Evolutionary conservation across 805 yeast species (phyloP), one percentile per base, ranked within the genome.

Genomic region (Candida easanensis): DNA sequence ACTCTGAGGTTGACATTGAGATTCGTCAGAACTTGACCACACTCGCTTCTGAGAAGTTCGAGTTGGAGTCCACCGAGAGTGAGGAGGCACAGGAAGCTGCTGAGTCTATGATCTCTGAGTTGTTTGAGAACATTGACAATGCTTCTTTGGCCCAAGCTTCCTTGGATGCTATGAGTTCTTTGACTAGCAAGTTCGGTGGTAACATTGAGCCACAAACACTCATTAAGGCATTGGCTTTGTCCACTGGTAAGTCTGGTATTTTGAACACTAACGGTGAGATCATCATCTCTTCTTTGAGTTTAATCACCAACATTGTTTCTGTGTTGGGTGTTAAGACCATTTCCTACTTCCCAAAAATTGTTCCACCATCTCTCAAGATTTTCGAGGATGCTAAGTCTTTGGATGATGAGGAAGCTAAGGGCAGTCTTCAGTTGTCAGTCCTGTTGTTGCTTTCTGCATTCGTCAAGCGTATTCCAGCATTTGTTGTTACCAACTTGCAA

Each of bases 251-350:
- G 2, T 52, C 62, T 38, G 88, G 91, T 21, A 64, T 89, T 41
- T 63, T 72, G 48, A 76, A 71, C 50, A 61, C 57, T 2, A 69
- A 72, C 41, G 76, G 82, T 11, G 95, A 85, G 52, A 64, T 87
- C 7, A 69, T 81, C 23, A 77, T 93, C 27, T 77, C 96, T 0
- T 78, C 96, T 1, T 70, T 88, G 45, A 77, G 82, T 52, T 80
- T 84, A 45, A 76, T 88, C 48, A 79, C 87, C 44, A 79, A 81
- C 51, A 67, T 88, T 43, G 76, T 88, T 42, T 78, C 81, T 40
- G 76, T 80, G 19, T 64, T 90, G 36, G 99, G 99, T 41, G 90
- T 95, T 16, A 86, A 88, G 58, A 73, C 83, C 49, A 83, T 93
- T 58, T 90, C 95, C 6, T 77, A 74, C 57, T 86, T 89, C 71